Base-by-base conservation (phyloP, 352 stramenopile species). In the Phytopythium chamaehyphon region DNA sequence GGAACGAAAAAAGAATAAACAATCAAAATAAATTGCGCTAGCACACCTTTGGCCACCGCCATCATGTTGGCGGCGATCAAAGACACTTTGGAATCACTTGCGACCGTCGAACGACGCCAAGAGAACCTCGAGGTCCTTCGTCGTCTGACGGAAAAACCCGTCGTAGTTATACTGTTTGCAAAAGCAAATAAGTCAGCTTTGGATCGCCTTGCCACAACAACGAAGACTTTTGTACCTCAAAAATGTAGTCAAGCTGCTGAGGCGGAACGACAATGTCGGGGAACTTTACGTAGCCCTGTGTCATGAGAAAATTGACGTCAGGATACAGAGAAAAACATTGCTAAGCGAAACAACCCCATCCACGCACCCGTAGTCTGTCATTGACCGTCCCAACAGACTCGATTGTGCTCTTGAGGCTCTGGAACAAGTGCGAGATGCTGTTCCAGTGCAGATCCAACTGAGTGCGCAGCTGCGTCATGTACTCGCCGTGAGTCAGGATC, bases 161-260 rank as follows among this genome's bases (percentile, higher is more conserved):
- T 89, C 76, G 62, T 91, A 91, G 66, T 91, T 91, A 58, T 86
- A 91, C 78, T 90, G 53, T 50, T 40, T 22, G 18, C 8, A 62
- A 5, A 9, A 57, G 44, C 40, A 51, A 42, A 22, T 23, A 12
- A 54, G 15, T 51, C 10, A 21, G 8, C 64, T 15, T 56, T 24
- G 14, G 40, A 45, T 8, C 4, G n/a, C 36, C 0, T 4, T 16
- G 35, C 14, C n/a, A 33, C 19, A 16, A 37, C 47, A 9, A 47
- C 15, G 21, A 40, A 31, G 4, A 28, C 15, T 0, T 26, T 36
- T 60, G 64, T 54, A 93, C 83, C 69, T 91, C 83, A 83, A 94
- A 94, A 70, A 94, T 94, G 67, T 94, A 94, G 58, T 91, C 83
- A 45, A 94, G 64, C 55, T 91, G 81, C 57, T 91, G 78, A 14